Conservation (phyloP, 2,329 filamentous ascomycete genomes). For the Penicillium paneum region DNA sequence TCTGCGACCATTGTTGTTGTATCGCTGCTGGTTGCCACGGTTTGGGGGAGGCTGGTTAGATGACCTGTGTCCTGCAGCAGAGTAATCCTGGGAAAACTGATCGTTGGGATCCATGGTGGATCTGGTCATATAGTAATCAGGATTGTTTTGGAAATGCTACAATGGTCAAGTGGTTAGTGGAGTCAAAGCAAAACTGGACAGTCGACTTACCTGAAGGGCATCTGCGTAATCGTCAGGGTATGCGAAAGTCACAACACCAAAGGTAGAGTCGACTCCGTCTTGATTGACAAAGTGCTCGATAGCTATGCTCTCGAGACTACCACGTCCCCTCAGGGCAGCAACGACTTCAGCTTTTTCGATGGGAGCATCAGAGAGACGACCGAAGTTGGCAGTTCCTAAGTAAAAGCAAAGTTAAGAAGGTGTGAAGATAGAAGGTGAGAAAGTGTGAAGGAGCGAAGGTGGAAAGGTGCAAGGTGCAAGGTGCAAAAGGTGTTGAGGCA, state of each 20-base stretch:
- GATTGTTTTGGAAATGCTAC: constrained; percentile 17
- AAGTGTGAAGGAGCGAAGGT: not conserved
- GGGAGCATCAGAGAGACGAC: not conserved
- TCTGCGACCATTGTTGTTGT: constrained; percentile 3
- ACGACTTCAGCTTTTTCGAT: constrained; percentile 16
- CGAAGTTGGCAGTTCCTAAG: constrained; percentile 1
- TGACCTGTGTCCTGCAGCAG: not conserved
- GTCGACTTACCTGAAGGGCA: constrained; percentile 15
- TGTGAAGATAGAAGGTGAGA: not conserved
- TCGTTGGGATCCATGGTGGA: constrained; percentile 16
- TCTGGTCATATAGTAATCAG: constrained; percentile 17
- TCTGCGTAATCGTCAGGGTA: constrained; percentile 7
- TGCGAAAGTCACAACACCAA: constrained; percentile 5
- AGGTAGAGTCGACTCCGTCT: not conserved
- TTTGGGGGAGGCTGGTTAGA: not conserved
- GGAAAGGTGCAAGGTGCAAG: not conserved
- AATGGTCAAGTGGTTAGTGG: not conserved
- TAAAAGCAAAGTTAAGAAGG: not conserved
- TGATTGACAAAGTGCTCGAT: not conserved
- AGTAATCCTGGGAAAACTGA: not conserved
- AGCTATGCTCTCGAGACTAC: not conserved
- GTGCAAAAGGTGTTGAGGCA: not conserved
- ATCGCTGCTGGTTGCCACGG: constrained; percentile 2
- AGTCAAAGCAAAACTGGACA: not conserved
- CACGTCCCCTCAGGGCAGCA: constrained; percentile 18